Base-by-base conservation (phyloP, 1,284 basidiomycete species). In the Kalmanozyma brasiliensis region DNA sequence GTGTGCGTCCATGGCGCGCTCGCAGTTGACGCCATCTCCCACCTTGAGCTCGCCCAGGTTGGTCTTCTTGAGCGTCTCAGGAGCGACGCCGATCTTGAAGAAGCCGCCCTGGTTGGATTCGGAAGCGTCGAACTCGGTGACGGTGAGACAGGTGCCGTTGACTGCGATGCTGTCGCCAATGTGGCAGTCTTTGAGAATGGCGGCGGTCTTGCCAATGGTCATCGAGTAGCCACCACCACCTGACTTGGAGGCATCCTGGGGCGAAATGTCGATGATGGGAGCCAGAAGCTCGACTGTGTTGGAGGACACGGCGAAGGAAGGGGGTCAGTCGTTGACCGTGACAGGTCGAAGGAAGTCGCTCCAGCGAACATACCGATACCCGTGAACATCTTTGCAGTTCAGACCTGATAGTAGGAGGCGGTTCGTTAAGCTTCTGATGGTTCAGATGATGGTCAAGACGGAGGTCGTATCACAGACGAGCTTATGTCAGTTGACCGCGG, bases 141-240 rank as follows among this genome's bases (percentile, higher is more conserved):
- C 94, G 0, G 95, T 98, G 70, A 99, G 83, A 82, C 95, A 92
- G 23, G 60, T 61, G 16, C 90, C 90, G 74, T 91, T 90, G 78
- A 92, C 89, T 43, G 92, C 91, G 68, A 99, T 98, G 44, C 92
- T 94, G 84, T 98, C 96, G 11, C 96, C 95, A 53, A 94, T 86
- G 72, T 90, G 88, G 84, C 93, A 96, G 83, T 99, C 95, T n/a
- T 82, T 87, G 11, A 99, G 86, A 73, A 99, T 91, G 8, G 88
- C 85, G 0, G 86, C 87, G 2, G 89, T 86, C 53, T 92, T 83
- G 19, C 87, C 85, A 79, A 98, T 90, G n/a, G 88, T 90, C 49
- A 98, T 86, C 10, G 89, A 90, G 84, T 91, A 95, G 24, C 93
- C 93, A 24, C 77, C 80, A 24, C 85, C 85, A 20, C 88, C 88